phyloP scores from a whole-genome alignment of 257 asterid species.

The Solanum tacnaense region DNA sequence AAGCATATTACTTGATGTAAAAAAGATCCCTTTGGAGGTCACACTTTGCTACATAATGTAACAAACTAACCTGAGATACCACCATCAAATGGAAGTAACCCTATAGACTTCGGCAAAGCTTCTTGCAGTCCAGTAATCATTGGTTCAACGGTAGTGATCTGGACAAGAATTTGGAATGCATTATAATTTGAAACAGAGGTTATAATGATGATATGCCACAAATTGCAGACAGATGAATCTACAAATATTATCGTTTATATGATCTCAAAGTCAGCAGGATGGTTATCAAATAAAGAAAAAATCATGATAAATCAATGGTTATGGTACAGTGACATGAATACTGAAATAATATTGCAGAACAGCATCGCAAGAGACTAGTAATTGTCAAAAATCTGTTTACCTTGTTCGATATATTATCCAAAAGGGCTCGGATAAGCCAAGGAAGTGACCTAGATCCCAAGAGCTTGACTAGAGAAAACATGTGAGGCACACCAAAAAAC shows the following conservation, averaged over 20 bases:
- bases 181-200: neutral
- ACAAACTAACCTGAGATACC: constrained; percentile 66
- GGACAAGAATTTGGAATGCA: constrained; percentile 14
- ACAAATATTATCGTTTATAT: neutral
- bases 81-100: constrained; percentile 88
- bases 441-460: constrained; percentile 95
- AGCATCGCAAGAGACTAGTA: neutral
- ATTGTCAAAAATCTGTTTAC: constrained; percentile 20
- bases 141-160: constrained; percentile 87
- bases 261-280: neutral
- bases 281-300: neutral
- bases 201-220: neutral
- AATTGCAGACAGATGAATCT: neutral
- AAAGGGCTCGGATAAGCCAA: constrained; percentile 92
- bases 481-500: constrained; percentile 92
- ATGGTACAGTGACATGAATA: neutral
- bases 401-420: constrained; percentile 91
- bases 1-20: neutral
- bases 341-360: neutral
- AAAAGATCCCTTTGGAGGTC: neutral
- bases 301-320: neutral
- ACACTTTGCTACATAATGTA: neutral
- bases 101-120: constrained; percentile 88
- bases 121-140: constrained; percentile 79
- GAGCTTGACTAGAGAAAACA: constrained; percentile 74